Base-by-base conservation (phyloP, 2,329 filamentous ascomycete genomes). In the Phaeosphaeria sp. region DNA sequence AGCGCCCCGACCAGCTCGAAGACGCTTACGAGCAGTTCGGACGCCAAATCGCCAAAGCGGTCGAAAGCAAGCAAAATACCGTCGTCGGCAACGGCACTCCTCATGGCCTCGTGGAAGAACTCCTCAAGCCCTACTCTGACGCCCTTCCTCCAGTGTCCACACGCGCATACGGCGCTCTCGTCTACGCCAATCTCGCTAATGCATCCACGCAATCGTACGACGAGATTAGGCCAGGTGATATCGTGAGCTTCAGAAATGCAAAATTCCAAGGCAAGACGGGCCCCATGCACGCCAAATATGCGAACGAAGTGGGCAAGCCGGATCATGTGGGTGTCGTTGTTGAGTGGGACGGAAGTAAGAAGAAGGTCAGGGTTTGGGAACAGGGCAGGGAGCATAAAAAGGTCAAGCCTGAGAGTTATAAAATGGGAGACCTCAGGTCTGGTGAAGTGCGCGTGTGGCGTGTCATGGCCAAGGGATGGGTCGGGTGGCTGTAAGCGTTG, bases 301-400 rank as follows among this genome's bases (percentile, higher is more conserved):
- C 84, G 49, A 82, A 87, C 51, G 95, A 99, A 67, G 91, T 97
- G 1, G 93, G 93, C 64, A 95, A 92, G 74, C 92, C 86, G 9
- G 85, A 94, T 63, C 95, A 99, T 71, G 94, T 98, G 0, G 95
- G 87, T 2, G 82, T 99, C 2, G 94, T 99, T 3, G 87, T 92
- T 9, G 95, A 99, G 76, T 99, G 95, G 95, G 95, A 99, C 76
- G 95, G 95, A 2, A 96, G 92, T 42, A 97, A 97, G 86, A 97
- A 97, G 85, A 97, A 98, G 84, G 90, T 99, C 24, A 83, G 93
- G 25, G 93, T 90, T 1, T 98, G 92, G 91, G 95, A 98, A 77
- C 95, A 99, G 75, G 94, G 94, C 0, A 83, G 94, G 15, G 94
- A 98, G 81, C 93, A 88, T 76, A 94, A 91, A 78, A 98, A 97